Base-by-base conservation (phyloP, 345 rosid genomes). In the Chamaenerion angustifolium region DNA sequence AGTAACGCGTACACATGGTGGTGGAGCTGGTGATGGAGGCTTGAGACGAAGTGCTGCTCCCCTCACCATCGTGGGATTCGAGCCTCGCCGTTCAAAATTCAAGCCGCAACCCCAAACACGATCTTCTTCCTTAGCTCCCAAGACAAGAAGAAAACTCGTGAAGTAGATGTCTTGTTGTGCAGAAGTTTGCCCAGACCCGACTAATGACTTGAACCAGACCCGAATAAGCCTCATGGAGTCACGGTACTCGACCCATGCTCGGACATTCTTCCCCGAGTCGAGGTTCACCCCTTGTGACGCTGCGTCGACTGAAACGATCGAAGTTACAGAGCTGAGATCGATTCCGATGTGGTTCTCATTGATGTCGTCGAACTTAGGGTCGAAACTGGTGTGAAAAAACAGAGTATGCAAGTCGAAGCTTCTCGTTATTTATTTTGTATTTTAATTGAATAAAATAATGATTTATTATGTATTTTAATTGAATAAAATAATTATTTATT, bases 201-300 rank as follows among this genome's bases (percentile, higher is more conserved):
- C 54, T 79, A n/a, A n/a, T n/a, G n/a, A 76, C 27, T 81, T 71
- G 17, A 72, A 60, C 93, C 88, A 86, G 1, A 86, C 71, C 61
- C 71, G 65, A 43, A 86, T 60, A 67, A 80, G 54, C 56, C 82
- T 78, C 44, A 66, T 51, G 17, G 63, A 58, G 41, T 77, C 79
- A 12, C 68, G 55, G 45, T 87, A 83, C 65, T 87, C 89, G 41
- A 87, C 79, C 96, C 96, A 87, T 11, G 75, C 76, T 12, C 69
- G 77, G 60, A 81, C 77, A 59, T 64, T 58, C 57, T 56, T 77
- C 46, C 79, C 78, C 44, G 79, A 66, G 43, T 55, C 77, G 3
- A 87, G 80, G 79, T 83, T 85, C 40, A 79, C 17, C 46, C 85
- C 87, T n/a, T n/a, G n/a, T n/a, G n/a, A n/a, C n/a, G n/a, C n/a